Conservation (phyloP, 2,329 filamentous ascomycete genomes). For the Exophiala bonariae region DNA sequence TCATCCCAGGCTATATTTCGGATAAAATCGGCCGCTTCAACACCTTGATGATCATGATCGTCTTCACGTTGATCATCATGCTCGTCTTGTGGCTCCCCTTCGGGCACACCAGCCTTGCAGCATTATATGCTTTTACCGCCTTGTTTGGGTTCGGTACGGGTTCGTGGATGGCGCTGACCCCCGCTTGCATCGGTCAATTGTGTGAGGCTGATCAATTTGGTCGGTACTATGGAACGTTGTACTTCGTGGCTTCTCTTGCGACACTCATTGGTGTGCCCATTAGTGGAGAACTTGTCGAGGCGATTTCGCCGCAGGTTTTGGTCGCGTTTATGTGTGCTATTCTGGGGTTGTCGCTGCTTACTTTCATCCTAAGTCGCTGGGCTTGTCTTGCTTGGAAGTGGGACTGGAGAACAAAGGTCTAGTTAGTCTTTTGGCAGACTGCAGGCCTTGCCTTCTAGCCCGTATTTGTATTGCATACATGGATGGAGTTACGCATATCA, state of each 20-base stretch:
- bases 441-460: too few species aligned
- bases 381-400: constrained; percentile 39
- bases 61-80: constrained; percentile 42
- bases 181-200: constrained; percentile 49
- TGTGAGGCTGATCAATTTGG: constrained; percentile 51
- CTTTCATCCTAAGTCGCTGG: constrained; percentile 36
- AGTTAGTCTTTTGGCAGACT: too few species aligned
- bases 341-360: constrained; percentile 36
- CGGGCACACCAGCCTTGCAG: constrained; percentile 39
- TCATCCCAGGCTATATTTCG: constrained; percentile 45
- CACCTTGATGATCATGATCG: constrained; percentile 38
- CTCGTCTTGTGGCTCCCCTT: constrained; percentile 47
- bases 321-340: constrained; percentile 49
- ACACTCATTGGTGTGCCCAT: constrained; percentile 48
- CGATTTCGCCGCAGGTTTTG: constrained; percentile 44
- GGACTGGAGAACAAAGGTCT: constrained; percentile 40
- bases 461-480: too few species aligned
- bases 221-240: constrained; percentile 49
- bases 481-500: too few species aligned
- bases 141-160: constrained; percentile 53
- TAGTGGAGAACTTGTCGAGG: constrained; percentile 47
- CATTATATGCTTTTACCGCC: constrained; percentile 46
- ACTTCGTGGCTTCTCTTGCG: constrained; percentile 47
- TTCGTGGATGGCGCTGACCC: constrained; percentile 39
- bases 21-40: constrained; percentile 50